Evolutionary conservation across 2,329 filamentous ascomycete genomes (phyloP).

Genomic region (Madurella mycetomatis): DNA sequence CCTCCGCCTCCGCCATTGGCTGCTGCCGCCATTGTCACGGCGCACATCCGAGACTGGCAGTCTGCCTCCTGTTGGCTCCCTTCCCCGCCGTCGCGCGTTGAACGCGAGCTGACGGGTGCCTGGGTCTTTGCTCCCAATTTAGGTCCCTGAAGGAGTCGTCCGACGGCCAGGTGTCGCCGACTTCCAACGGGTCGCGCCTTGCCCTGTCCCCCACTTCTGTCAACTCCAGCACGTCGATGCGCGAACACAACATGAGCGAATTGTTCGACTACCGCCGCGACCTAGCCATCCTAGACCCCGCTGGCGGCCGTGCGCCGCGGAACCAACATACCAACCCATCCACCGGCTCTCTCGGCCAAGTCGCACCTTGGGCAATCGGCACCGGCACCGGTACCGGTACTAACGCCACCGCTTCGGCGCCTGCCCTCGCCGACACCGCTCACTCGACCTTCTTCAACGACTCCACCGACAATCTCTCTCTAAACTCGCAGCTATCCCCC

Average conservation of each 20-base stretch:
- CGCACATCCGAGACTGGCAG: conserved; percentile 16
- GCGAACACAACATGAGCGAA: conserved; percentile 56
- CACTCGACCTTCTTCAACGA: conserved; percentile 67
- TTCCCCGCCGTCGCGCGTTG: background rate
- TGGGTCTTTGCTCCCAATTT: conserved; percentile 16
- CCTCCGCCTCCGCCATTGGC: conserved; percentile 19
- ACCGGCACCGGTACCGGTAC: too few relatives aligned
- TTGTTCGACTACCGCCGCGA: conserved; percentile 69
- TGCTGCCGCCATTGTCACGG: background rate
- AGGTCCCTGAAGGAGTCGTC: conserved; percentile 35
- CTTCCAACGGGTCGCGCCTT: conserved; percentile 42
- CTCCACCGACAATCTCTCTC: conserved; percentile 64
- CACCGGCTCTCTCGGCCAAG: conserved; percentile 49
- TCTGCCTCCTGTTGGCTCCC: conserved; percentile 14
- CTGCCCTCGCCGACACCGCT: conserved; percentile 33
- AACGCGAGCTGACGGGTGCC: conserved; percentile 31
- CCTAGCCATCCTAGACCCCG: conserved; percentile 62
- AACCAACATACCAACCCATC: conserved; percentile 57
- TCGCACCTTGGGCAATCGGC: conserved; percentile 55
- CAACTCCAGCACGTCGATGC: conserved; percentile 44
- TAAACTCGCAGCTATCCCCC: conserved; percentile 64
- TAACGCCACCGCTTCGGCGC: conserved; percentile 32
- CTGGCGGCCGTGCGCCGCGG: conserved; percentile 48
- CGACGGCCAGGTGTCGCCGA: conserved; percentile 45
- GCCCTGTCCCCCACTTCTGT: conserved; percentile 41